Conservation (phyloP, 1,284 basidiomycete species). For the Flammula alnicola region DNA sequence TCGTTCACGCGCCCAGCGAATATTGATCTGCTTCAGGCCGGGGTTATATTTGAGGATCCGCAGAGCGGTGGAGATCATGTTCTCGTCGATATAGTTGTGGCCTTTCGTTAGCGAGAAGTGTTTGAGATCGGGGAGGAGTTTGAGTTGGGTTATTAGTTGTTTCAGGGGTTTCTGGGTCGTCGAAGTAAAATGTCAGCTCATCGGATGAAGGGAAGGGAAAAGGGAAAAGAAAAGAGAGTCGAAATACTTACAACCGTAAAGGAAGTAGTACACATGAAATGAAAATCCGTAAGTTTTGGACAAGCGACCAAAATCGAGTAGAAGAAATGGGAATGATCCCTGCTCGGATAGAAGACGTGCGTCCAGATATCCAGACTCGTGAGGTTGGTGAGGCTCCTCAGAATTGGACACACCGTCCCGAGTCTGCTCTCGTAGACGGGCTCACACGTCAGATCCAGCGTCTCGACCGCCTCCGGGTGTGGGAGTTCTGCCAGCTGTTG, state of each 20-base stretch:
- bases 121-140: conserved; percentile 41
- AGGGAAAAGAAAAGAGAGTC: background rate
- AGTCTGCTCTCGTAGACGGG: conserved; percentile 44
- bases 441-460: conserved; percentile 49
- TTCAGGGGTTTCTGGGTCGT: conserved; percentile 40
- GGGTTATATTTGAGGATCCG: conserved; percentile 39
- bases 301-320: conserved; percentile 35
- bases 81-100: conserved; percentile 47
- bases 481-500: conserved; percentile 46
- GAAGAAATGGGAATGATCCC: conserved; percentile 40
- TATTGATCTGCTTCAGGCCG: conserved; percentile 43
- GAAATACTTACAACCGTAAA: conserved; percentile 39
- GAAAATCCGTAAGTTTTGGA: conserved; percentile 44
- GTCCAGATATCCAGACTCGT: conserved; percentile 49
- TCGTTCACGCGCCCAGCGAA: conserved; percentile 49
- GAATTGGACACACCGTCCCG: conserved; percentile 33
- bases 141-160: conserved; percentile 39
- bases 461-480: conserved; percentile 37
- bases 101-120: conserved; percentile 50
- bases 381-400: conserved; percentile 38
- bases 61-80: conserved; percentile 44
- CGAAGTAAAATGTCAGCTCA: background rate
- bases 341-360: conserved; percentile 38
- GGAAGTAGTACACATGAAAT: conserved; percentile 51
- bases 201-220: background rate